Percentiles rank a stretch among this genome's conserved stretches.
Conservation (phyloP, 225 moss, liverwort and hornwort species). For the Pleurozium schreberi region DNA sequence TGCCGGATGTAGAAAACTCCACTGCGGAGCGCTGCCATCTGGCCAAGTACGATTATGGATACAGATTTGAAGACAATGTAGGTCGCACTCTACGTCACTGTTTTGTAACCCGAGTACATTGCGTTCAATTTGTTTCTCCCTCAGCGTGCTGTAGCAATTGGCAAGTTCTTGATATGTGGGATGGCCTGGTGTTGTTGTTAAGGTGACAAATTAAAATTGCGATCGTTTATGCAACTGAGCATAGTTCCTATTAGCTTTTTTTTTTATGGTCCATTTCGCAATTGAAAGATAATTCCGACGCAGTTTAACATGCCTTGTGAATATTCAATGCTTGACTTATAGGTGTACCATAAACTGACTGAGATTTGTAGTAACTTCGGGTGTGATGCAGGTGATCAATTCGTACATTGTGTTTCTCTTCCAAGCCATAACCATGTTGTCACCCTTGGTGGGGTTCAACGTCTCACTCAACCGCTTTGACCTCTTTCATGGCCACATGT, state of each 20-base stretch:
- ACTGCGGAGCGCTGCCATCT: slow-evolving; percentile 44
- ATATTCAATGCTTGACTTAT: neutral
- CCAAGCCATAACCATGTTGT: slow-evolving; percentile 56
- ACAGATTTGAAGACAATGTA: slow-evolving; percentile 57
- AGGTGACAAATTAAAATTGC: neutral
- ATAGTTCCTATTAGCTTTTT: neutral
- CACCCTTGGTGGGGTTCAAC: slow-evolving; percentile 73
- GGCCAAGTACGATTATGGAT: slow-evolving; percentile 79
- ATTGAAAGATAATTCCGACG: neutral
- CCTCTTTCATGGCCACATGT: slow-evolving; percentile 96
- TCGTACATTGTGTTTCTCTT: slow-evolving; percentile 67
- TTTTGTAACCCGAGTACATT: neutral
- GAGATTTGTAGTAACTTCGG: neutral
- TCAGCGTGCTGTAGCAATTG: neutral
- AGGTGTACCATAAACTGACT: neutral
- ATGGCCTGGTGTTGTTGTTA: neutral
- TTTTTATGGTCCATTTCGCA: neutral
- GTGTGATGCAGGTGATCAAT: slow-evolving; percentile 54
- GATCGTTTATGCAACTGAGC: neutral
- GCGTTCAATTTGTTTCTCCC: neutral
- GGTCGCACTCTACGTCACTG: neutral
- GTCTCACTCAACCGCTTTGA: slow-evolving; percentile 85
- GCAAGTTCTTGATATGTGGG: neutral
- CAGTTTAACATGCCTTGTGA: neutral
- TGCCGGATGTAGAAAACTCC: slow-evolving; percentile 78